Evolutionary conservation across 164 flowering plant genomes (phyloP).

Genomic region (Litsea cubeba): DNA sequence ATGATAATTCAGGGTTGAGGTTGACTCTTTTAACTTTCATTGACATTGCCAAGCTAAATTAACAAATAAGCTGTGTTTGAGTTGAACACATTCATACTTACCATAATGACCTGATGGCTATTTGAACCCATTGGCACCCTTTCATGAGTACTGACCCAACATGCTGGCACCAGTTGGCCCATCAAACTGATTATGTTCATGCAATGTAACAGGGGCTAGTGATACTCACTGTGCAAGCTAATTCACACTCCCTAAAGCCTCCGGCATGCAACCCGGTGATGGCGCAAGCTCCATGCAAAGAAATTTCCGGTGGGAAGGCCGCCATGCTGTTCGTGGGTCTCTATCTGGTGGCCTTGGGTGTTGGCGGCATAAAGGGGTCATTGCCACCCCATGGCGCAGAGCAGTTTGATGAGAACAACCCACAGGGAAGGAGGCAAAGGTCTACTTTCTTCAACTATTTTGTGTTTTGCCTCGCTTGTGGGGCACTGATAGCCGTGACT

Average conservation of each 20-base stretch:
- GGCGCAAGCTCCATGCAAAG: slow-evolving; percentile 26
- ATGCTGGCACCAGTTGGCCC: too few relatives aligned
- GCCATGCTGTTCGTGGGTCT: slow-evolving; percentile 61
- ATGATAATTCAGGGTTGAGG: too few relatives aligned
- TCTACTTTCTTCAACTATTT: slow-evolving; percentile 80
- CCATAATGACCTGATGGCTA: too few relatives aligned
- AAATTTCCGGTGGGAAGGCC: slow-evolving; percentile 37
- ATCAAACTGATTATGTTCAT: neutral
- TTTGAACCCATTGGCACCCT: too few relatives aligned
- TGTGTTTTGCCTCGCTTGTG: slow-evolving; percentile 69
- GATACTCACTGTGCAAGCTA: slow-evolving; percentile 74
- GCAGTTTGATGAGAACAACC: slow-evolving; percentile 67
- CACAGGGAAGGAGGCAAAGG: slow-evolving; percentile 60
- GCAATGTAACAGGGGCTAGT: slow-evolving; percentile 52
- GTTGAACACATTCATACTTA: too few relatives aligned
- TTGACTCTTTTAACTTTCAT: too few relatives aligned
- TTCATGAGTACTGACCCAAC: too few relatives aligned
- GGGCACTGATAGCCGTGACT: slow-evolving; percentile 78
- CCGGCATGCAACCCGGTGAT: slow-evolving; percentile 24
- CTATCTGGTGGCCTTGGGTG: slow-evolving; percentile 73
- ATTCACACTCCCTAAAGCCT: slow-evolving; percentile 42
- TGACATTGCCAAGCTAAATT: too few relatives aligned
- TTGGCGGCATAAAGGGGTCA: slow-evolving; percentile 91
- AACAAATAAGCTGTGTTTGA: too few relatives aligned
- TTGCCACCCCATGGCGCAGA: slow-evolving; percentile 83